Percentiles rank a stretch among this genome's conserved stretches.
These are phyloP conservation scores for Nicotiana knightiana DNA, from an alignment of 257 asterid species.

Conservation along the genomic window DNA sequence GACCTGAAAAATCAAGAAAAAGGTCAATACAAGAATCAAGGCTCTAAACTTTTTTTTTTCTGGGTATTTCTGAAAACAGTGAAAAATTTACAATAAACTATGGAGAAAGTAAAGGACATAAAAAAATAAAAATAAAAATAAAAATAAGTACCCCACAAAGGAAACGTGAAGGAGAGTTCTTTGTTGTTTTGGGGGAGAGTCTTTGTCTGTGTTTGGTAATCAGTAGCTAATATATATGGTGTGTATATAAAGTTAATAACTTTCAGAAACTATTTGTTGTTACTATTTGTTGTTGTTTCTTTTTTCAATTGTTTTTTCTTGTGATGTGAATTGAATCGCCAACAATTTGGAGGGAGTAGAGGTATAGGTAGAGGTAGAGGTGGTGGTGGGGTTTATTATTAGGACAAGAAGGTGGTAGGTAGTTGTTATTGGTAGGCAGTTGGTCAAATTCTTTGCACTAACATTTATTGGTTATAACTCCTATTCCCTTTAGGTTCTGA, in stretches of 20 bases:
- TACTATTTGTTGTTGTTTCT: neutral
- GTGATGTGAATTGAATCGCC: conserved; percentile 12
- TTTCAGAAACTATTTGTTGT: neutral
- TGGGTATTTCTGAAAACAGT: neutral
- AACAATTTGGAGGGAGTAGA: neutral
- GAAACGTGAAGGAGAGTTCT: conserved; percentile 5
- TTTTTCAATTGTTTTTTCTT: neutral
- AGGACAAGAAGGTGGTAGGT: conserved; percentile 30
- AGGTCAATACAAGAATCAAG: neutral
- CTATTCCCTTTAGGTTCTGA: neutral
- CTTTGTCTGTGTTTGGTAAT: conserved; percentile 14
- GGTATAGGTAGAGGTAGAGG: neutral
- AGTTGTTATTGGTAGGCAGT: conserved; percentile 46
- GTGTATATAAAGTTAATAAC: neutral
- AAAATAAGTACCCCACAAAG: neutral
- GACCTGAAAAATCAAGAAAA: conserved; percentile 1
- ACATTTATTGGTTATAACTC: neutral
- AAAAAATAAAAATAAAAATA: neutral
- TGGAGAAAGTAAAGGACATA: neutral
- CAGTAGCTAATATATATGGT: neutral
- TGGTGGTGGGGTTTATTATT: neutral
- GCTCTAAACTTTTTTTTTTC: neutral
- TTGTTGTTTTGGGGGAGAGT: neutral
- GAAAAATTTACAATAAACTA: neutral
- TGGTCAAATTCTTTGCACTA: conserved; percentile 25